Evolutionary conservation across 352 stramenopile genomes (phyloP), one percentile per base, ranked within the genome.

Genomic region (Globisporangium canariense): DNA sequence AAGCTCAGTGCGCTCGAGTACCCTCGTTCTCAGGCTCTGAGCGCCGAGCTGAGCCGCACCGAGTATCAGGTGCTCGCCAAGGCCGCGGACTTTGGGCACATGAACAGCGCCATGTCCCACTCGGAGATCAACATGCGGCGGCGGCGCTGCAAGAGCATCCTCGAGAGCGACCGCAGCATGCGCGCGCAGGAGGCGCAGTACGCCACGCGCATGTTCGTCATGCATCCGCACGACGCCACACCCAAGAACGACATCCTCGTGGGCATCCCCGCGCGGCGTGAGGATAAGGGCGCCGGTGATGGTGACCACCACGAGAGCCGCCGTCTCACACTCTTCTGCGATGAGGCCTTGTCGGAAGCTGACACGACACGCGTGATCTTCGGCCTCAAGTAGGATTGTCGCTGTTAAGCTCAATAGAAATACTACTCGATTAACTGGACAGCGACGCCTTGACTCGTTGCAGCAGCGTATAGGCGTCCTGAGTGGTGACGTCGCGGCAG

Each of bases 191-290:
- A 94, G 64, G 70, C 67, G 4, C 67, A 79, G 28, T 93, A 90
- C 67, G 41, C 72, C 34, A 88, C 84, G 16, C 86, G 78, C 68
- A 83, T 91, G 72, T 93, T 88, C 50, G 79, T 93, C 49, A 94
- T 94, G 86, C 73, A 90, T 51, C 86, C 86, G 20, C 65, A 72
- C 56, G 69, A 81, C 13, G 80, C 72, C 38, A 93, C 86, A 28
- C 86, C 86, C 9, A 94, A 94, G 76, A 94, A 94, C 68, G 83
- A 94, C 62, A 75, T 94, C 32, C 58, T 94, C 20, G 83, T 94
- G 32, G 86, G 86, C 6, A 72, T 89, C 16, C 86, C 86, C 22
- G 32, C 62, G n/a, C 40, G 62, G 6, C 5, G 10, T n/a, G 32
- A 58, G 14, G 28, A 25, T 41, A 28, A 45, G 14, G 25, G 25